Conservation (phyloP, 768 basidiomycete genomes). For the Krasilnikovozyma curviuscula region DNA sequence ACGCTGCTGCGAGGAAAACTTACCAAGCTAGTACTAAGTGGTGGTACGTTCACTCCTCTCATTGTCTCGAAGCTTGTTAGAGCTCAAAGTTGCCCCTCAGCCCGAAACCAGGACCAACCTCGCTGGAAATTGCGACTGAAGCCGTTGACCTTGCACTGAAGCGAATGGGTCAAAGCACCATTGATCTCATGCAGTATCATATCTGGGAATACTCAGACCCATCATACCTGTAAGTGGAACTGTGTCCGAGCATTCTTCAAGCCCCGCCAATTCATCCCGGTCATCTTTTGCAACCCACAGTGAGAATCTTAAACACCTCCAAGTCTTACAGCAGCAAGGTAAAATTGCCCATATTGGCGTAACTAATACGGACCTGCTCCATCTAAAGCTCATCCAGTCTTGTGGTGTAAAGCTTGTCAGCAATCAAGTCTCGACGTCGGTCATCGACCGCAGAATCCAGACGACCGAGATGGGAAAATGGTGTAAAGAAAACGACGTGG, state of each 20-base stretch:
- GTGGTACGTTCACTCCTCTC: no score
- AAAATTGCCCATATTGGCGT: conserved; percentile 2
- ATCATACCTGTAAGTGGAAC: conserved; percentile 2
- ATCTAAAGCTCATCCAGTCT: neutral
- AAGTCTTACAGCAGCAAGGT: neutral
- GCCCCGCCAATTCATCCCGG: no score
- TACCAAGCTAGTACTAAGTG: conserved; percentile 9
- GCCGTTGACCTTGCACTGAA: neutral
- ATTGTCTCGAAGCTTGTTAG: no score
- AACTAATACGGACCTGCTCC: conserved; percentile 9
- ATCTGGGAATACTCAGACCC: conserved; percentile 7
- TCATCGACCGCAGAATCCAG: conserved; percentile 2
- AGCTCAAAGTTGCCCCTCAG: no score
- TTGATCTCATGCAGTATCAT: conserved; percentile 7
- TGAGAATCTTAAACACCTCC: neutral
- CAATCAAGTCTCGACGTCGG: conserved; percentile 10
- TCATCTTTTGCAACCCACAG: neutral
- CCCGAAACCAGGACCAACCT: conserved; percentile 4
- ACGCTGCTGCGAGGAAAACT: neutral
- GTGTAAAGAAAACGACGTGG: conserved; percentile 3
- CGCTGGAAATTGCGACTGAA: neutral
- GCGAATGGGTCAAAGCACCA: neutral
- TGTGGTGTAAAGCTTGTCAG: conserved; percentile 2
- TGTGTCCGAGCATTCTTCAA: no score
- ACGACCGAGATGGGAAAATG: neutral